phyloP scores from a whole-genome alignment of 2,329 filamentous ascomycete species.

The Bipolaris gigantea region DNA sequence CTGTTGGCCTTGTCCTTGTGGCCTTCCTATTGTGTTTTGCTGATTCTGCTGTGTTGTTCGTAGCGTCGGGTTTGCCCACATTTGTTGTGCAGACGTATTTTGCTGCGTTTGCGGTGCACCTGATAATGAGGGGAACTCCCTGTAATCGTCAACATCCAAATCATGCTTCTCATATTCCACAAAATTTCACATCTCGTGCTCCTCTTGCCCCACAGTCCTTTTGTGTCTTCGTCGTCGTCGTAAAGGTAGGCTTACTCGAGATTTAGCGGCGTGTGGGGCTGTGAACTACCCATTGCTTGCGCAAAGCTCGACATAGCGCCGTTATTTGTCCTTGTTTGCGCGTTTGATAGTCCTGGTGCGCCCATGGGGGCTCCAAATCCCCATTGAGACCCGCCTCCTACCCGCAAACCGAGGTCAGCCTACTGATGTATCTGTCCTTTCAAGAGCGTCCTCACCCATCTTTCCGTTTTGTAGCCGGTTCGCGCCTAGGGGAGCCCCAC shows the following conservation, averaged over 20 bases:
- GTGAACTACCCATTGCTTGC: slow-evolving; percentile 58
- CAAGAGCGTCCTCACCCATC: slow-evolving; percentile 48
- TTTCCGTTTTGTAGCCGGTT: slow-evolving; percentile 58
- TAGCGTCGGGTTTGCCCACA: slow-evolving; percentile 61
- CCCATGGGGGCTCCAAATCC: slow-evolving; percentile 59
- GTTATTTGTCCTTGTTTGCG: slow-evolving; percentile 55
- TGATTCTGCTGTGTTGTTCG: slow-evolving; percentile 57
- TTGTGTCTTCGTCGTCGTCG: slow-evolving; percentile 7
- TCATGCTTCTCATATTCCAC: slow-evolving; percentile 8
- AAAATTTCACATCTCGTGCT: background rate
- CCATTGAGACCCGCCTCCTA: slow-evolving; percentile 60
- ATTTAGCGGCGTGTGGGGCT: slow-evolving; percentile 58
- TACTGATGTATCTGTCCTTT: background rate
- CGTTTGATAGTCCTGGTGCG: slow-evolving; percentile 54
- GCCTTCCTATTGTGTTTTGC: slow-evolving; percentile 57
- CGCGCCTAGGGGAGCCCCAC: slow-evolving; percentile 52
- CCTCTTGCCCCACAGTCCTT: background rate
- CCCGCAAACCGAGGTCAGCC: slow-evolving; percentile 24
- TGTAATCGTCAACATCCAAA: slow-evolving; percentile 41
- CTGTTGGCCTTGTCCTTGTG: slow-evolving; percentile 46
- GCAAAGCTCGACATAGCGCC: slow-evolving; percentile 58
- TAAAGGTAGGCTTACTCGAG: slow-evolving; percentile 54
- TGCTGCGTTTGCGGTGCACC: slow-evolving; percentile 59
- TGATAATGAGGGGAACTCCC: slow-evolving; percentile 65
- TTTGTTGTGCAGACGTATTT: slow-evolving; percentile 54